phyloP scores from a whole-genome alignment of 208 protist genomes.

The Crithidia brevicula region DNA sequence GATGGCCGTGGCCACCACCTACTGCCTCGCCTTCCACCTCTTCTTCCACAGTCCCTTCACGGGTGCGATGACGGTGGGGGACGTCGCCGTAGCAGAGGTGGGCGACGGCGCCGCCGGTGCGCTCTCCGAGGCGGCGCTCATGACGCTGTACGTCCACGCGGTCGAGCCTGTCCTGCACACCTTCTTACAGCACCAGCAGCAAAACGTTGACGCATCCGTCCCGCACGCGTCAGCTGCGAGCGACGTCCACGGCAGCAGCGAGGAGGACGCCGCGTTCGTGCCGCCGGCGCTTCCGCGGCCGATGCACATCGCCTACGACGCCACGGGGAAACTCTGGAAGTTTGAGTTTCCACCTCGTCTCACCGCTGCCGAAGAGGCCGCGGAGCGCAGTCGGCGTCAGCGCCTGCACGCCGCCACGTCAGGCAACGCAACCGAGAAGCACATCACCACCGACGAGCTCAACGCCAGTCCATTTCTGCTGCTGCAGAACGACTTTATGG shows the following conservation, averaged over 20 bases:
- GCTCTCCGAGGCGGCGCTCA: conserved; percentile 8
- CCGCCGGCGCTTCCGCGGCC: conserved; percentile 35
- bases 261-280: background rate
- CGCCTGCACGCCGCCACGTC: background rate
- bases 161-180: conserved; percentile 22
- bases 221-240: too few relatives aligned
- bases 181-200: conserved; percentile 18
- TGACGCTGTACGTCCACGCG: conserved; percentile 11
- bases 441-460: conserved; percentile 23
- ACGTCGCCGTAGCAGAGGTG: conserved; percentile 4
- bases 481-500: conserved; percentile 72
- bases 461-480: conserved; percentile 49
- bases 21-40: conserved; percentile 51
- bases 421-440: background rate
- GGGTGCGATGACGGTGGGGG: conserved; percentile 12
- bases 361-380: conserved; percentile 22
- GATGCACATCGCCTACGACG: conserved; percentile 33
- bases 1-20: conserved; percentile 46
- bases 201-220: too few relatives aligned
- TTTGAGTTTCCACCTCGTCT: conserved; percentile 45
- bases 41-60: conserved; percentile 55
- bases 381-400: conserved; percentile 5
- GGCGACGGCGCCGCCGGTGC: background rate
- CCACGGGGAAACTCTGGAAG: conserved; percentile 28
- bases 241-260: background rate